These are phyloP conservation scores for Vanrija humicola DNA, from an alignment of 1,284 basidiomycete species.

Conservation along the genomic window DNA sequence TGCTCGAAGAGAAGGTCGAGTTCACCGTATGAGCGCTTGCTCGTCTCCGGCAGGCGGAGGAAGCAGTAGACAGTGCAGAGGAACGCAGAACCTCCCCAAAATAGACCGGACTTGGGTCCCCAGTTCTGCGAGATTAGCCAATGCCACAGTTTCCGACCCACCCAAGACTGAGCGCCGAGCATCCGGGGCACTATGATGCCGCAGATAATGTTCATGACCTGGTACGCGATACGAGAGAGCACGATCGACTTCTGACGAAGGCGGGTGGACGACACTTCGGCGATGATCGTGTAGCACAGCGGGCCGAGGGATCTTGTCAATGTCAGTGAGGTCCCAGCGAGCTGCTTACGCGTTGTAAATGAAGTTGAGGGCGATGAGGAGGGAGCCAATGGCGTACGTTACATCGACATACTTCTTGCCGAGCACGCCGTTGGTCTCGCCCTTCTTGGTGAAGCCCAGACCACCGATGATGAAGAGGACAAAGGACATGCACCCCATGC, in stretches of 20 bases:
- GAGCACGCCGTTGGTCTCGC: neutral
- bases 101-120: constrained; percentile 31
- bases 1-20: constrained; percentile 34
- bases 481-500: constrained; percentile 22
- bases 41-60: constrained; percentile 41
- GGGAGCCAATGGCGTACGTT: constrained; percentile 10
- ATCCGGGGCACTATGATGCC: constrained; percentile 18
- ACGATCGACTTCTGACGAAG: constrained; percentile 50
- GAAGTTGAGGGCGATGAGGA: constrained; percentile 25
- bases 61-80: constrained; percentile 24
- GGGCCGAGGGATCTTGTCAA: constrained; percentile 16
- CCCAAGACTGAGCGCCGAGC: neutral
- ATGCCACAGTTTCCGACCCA: neutral
- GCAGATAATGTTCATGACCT: constrained; percentile 31
- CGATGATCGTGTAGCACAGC: constrained; percentile 20
- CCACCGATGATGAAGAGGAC: constrained; percentile 16
- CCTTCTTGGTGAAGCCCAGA: constrained; percentile 6
- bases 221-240: constrained; percentile 49
- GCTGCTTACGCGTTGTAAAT: constrained; percentile 7
- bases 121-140: constrained; percentile 6
- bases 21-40: constrained; percentile 23
- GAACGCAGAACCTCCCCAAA: constrained; percentile 24
- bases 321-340: too few species aligned
- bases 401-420: neutral
- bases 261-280: constrained; percentile 46